Base-by-base conservation (phyloP, 2,329 filamentous ascomycete genomes). In the Epichloe festucae region DNA sequence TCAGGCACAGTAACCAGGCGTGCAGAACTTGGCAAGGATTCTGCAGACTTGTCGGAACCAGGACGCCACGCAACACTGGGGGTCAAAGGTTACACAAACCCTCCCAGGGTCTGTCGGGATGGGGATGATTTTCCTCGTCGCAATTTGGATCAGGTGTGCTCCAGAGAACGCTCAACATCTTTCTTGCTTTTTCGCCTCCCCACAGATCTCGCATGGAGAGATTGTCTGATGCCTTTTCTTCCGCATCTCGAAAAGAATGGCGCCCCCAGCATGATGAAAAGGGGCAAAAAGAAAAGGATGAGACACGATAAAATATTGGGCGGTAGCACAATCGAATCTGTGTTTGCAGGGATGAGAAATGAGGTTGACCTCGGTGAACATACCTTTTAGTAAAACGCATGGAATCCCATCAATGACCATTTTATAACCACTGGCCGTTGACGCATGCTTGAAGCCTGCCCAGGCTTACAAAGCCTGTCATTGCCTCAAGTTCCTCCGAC, bases 51-150 rank as follows among this genome's bases (percentile, higher is more conserved):
- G 52, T 59, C 57, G 59, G 58, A 59, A 59, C 51, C 49, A 58
- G 48, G 41, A 59, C 56, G 59, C 58, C 57, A 61, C 53, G 54
- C 56, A 59, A 52, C 41, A 50, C 53, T 43, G 52, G 58, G 55
- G 55, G 34, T 8, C n/a, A 50, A 27, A 50, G 36, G 57, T 59
- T 57, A 56, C 57, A 57, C 58, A 46, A 49, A 46, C 27, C 46
- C 51, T 36, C 27, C 42, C 47, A 19, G 46, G 35, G 51, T 46
- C 43, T 49, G 27, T 31, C 27, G 10, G 27, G 27, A 31, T 31
- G 27, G 27, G 27, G 3, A 31, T 31, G 46, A n/a, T 49, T 41
- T 52, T 49, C 21, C 36, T 34, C 39, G 43, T 49, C 12, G 17
- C 39, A 36, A 17, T 10, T 43, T n/a, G 47, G 5, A 12, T 49